These are phyloP conservation scores for Bipolaris zeicola DNA, from an alignment of 2,329 filamentous ascomycete species.

Conservation along the genomic window DNA sequence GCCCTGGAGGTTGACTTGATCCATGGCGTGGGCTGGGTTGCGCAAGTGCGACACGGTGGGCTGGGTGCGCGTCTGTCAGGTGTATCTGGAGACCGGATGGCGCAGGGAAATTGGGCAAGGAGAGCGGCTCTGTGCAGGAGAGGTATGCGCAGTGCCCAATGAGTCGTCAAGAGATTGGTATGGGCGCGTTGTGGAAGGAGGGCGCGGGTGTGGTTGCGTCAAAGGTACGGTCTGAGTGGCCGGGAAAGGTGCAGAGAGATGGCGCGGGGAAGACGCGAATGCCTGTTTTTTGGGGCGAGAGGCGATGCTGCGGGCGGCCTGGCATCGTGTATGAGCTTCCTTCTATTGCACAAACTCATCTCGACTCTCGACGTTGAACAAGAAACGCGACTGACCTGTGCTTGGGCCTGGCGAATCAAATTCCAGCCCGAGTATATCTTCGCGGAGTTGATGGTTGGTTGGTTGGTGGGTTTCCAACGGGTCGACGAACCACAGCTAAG, in stretches of 20 bases:
- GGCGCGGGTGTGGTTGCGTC: slow-evolving; percentile 41
- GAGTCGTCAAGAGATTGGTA: slow-evolving; percentile 22
- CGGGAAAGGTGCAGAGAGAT: slow-evolving; percentile 28
- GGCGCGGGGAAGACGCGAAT: slow-evolving; percentile 26
- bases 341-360: slow-evolving; percentile 9
- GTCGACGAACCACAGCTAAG: slow-evolving; percentile 24
- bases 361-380: slow-evolving; percentile 8
- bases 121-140: slow-evolving; percentile 29
- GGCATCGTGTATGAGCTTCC: slow-evolving; percentile 20
- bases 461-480: slow-evolving; percentile 26
- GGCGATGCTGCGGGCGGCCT: slow-evolving; percentile 16
- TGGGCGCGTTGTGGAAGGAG: slow-evolving; percentile 38
- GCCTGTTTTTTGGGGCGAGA: slow-evolving; percentile 9
- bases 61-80: slow-evolving; percentile 32
- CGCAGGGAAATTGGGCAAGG: slow-evolving; percentile 3
- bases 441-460: slow-evolving; percentile 22
- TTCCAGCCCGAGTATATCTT: slow-evolving; percentile 17
- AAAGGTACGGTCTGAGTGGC: slow-evolving; percentile 42
- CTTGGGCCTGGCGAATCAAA: slow-evolving; percentile 22
- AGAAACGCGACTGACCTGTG: slow-evolving; percentile 21
- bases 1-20: slow-evolving; percentile 44
- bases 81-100: slow-evolving; percentile 13
- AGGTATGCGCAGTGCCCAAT: slow-evolving; percentile 32
- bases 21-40: slow-evolving; percentile 41
- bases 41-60: slow-evolving; percentile 41